These are phyloP conservation scores for Heterobasidion occidentale DNA, from an alignment of 1,284 basidiomycete species.

Conservation along the genomic window DNA sequence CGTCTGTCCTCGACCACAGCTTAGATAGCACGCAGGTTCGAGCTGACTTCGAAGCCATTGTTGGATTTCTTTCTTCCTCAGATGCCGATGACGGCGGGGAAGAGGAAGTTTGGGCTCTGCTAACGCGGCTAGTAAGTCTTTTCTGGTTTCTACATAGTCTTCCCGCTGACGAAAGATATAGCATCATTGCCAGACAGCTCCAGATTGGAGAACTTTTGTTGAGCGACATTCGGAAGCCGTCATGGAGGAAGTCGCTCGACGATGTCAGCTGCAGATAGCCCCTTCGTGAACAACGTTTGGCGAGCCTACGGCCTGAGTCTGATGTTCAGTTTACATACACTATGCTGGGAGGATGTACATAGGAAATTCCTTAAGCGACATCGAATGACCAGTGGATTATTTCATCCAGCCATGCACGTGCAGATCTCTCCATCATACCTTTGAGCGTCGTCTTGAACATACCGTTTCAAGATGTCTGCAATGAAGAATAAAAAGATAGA, in stretches of 20 bases:
- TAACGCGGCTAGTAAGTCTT: constrained; percentile 18
- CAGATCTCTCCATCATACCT: not conserved
- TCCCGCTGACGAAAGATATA: constrained; percentile 17
- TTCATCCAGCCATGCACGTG: not conserved
- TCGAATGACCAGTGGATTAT: not conserved
- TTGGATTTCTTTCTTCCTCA: constrained; percentile 41
- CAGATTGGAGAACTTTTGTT: constrained; percentile 53
- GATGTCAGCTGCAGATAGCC: not conserved
- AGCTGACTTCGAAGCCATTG: constrained; percentile 40
- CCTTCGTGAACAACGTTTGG: not conserved
- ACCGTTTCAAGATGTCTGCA: not conserved
- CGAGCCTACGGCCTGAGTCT: not conserved
- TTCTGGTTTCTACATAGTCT: not conserved
- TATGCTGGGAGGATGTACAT: not conserved
- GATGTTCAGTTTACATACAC: not conserved
- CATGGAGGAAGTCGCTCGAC: constrained; percentile 16
- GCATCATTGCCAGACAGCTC: constrained; percentile 37
- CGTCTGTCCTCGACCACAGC: not conserved
- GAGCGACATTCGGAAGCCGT: constrained; percentile 33
- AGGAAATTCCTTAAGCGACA: not conserved
- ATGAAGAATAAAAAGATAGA: not conserved
- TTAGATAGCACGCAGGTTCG: not conserved
- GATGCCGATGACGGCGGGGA: constrained; percentile 38
- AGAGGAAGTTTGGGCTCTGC: constrained; percentile 36
- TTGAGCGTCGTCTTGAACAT: not conserved